These are phyloP conservation scores for Monosporascus sp. DNA, from an alignment of 2,329 filamentous ascomycete genomes.

Conservation along the genomic window DNA sequence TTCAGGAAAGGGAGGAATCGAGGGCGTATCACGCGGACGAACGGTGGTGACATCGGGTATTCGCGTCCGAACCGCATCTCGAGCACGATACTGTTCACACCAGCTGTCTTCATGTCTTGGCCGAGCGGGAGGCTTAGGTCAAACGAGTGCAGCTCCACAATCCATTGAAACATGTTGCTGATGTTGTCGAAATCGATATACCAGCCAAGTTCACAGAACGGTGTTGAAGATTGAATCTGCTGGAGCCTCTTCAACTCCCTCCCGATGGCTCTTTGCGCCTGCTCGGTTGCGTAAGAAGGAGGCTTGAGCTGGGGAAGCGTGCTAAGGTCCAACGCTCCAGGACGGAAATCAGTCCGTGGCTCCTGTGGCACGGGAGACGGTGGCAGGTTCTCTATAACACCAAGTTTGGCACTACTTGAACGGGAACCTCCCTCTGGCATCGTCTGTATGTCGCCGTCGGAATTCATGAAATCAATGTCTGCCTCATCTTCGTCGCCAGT, in stretches of 20 bases:
- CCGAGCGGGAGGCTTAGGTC: slow-evolving; percentile 63
- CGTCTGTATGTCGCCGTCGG: slow-evolving; percentile 23
- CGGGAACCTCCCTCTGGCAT: slow-evolving; percentile 1
- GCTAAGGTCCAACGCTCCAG: slow-evolving; percentile 58
- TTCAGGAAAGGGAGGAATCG: slow-evolving; percentile 65
- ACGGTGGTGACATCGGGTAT: slow-evolving; percentile 76
- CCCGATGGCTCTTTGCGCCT: slow-evolving; percentile 58
- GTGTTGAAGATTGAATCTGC: slow-evolving; percentile 56
- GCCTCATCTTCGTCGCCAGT: slow-evolving; percentile 42
- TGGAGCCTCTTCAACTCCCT: slow-evolving; percentile 60
- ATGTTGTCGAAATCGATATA: slow-evolving; percentile 66
- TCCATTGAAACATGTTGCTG: slow-evolving; percentile 82
- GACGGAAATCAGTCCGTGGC: slow-evolving; percentile 48
- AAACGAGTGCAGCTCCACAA: slow-evolving; percentile 84
- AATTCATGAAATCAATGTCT: slow-evolving; percentile 34
- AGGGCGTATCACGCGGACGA: slow-evolving; percentile 76
- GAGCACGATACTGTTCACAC: slow-evolving; percentile 64
- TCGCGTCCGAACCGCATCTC: slow-evolving; percentile 76
- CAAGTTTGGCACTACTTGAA: slow-evolving; percentile 6
- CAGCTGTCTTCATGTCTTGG: slow-evolving; percentile 62
- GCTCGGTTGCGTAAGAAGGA: slow-evolving; percentile 58
- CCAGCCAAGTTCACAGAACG: slow-evolving; percentile 70
- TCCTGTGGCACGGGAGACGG: slow-evolving; percentile 7
- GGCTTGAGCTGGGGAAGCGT: slow-evolving; percentile 59
- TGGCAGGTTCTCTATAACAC: slow-evolving; percentile 1